Percentiles rank a stretch among this genome's conserved stretches.
These are phyloP conservation scores for Colletotrichum agaves DNA, from an alignment of 2,329 filamentous ascomycete species.

Conservation along the genomic window DNA sequence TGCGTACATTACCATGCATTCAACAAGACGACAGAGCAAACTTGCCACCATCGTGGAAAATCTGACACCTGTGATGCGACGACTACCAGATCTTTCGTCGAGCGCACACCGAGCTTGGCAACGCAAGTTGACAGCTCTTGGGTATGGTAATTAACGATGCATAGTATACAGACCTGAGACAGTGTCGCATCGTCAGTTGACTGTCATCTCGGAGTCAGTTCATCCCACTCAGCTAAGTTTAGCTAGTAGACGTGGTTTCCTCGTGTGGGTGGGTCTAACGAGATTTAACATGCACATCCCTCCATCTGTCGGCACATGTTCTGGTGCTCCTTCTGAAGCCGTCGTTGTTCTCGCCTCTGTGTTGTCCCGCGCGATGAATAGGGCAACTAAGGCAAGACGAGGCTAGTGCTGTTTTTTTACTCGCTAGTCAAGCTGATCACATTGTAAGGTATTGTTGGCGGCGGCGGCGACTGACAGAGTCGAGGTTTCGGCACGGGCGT, in stretches of 20 bases:
- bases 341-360: background rate
- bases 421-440: constrained; percentile 13
- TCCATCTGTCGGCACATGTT: constrained; percentile 29
- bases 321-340: constrained; percentile 1
- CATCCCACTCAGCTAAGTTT: constrained; percentile 37
- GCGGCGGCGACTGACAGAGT: constrained; percentile 25
- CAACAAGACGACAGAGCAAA: constrained; percentile 12
- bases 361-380: background rate
- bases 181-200: constrained; percentile 12
- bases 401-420: constrained; percentile 14
- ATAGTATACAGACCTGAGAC: background rate
- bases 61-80: background rate
- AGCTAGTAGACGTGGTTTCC: constrained; percentile 33
- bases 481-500: constrained; percentile 32
- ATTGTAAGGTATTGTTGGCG: background rate
- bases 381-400: constrained; percentile 13
- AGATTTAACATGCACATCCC: constrained; percentile 36
- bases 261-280: constrained; percentile 38
- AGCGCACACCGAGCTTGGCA: constrained; percentile 7
- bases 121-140: background rate
- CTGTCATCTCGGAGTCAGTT: constrained; percentile 36
- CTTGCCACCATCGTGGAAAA: constrained; percentile 7
- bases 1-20: constrained; percentile 1
- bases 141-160: background rate
- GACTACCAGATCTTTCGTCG: background rate